phyloP scores from a whole-genome alignment of 2,329 filamentous ascomycete genomes.

The Myriosclerotinia duriaeana region DNA sequence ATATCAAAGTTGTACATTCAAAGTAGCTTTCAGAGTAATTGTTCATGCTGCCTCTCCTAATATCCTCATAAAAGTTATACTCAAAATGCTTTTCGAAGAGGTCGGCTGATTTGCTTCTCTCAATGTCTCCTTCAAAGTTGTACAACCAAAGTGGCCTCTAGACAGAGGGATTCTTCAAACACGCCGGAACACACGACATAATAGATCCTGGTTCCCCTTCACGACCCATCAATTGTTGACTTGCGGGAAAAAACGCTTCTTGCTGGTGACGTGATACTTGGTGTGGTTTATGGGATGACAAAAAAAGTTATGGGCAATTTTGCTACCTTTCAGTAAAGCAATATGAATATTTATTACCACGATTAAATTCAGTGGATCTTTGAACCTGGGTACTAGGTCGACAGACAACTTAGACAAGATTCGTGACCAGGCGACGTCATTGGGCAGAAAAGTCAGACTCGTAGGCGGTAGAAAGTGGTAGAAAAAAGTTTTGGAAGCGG shows the following conservation, averaged over 20 bases:
- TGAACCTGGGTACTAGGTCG: neutral
- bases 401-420: neutral
- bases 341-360: no score
- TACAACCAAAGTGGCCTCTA: neutral
- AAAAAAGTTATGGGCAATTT: neutral
- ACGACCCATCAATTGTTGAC: conserved; percentile 1
- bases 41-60: neutral
- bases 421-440: conserved; percentile 4
- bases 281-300: neutral
- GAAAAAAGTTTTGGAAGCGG: neutral
- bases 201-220: neutral
- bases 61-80: neutral
- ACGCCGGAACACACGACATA: no score
- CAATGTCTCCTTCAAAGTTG: neutral
- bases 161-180: neutral
- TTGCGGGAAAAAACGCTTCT: neutral
- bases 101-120: neutral
- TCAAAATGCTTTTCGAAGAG: neutral
- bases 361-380: neutral
- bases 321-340: neutral
- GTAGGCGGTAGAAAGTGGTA: conserved; percentile 1
- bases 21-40: neutral
- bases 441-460: neutral
- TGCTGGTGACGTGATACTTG: neutral
- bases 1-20: neutral